Evolutionary conservation across 2,329 filamentous ascomycete species (phyloP), one percentile per base, ranked within the genome.

Genomic region (Aspergillus sp.): DNA sequence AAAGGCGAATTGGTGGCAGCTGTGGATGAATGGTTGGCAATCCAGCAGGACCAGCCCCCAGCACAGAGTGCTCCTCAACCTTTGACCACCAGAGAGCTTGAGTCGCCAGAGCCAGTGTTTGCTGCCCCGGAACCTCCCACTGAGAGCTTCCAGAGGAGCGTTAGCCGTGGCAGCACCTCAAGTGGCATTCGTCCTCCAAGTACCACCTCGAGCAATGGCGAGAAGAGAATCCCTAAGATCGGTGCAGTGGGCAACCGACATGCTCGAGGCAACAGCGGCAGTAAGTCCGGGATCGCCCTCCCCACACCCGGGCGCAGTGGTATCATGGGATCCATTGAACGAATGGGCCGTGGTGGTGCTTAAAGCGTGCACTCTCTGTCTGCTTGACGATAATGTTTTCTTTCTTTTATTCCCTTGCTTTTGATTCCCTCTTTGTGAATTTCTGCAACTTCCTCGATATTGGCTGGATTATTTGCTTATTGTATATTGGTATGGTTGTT

Each of bases 321-420:
- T 59, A 89, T 95, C 70, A 89, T 96, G 88, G 90, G 84, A 68
- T 92, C 90, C 17, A 95, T 96, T 74, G 91, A 96, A 81, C 87
- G 89, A 77, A 96, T 96, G 92, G 91, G 91, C 9, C 88, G 82
- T 28, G 72, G 72, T 41, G 71, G 70, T 57, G 65, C 60, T 17
- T 72, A 54, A 58, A 38, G 45, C 10, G 8, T 4, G 28, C 28
- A 52, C 3, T 15, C n/a, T 6, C 15, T 5, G 5, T 52, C 21
- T 30, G 19, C 38, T 13, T 21, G 21, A 48, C 10, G 39, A 57
- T 59, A 48, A 38, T 30, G 13, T 36, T 55, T 21, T 36, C 21
- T 55, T 52, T 17, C 19, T 45, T 21, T 36, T 45, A 2, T 5
- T 17, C 6, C 32, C 53, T 52, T 30, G 49, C 8, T 51, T 43